Evolutionary conservation across 1,284 basidiomycete genomes (phyloP), one percentile per base, ranked within the genome.

Genomic region (Cutaneotrichosporon sp.): DNA sequence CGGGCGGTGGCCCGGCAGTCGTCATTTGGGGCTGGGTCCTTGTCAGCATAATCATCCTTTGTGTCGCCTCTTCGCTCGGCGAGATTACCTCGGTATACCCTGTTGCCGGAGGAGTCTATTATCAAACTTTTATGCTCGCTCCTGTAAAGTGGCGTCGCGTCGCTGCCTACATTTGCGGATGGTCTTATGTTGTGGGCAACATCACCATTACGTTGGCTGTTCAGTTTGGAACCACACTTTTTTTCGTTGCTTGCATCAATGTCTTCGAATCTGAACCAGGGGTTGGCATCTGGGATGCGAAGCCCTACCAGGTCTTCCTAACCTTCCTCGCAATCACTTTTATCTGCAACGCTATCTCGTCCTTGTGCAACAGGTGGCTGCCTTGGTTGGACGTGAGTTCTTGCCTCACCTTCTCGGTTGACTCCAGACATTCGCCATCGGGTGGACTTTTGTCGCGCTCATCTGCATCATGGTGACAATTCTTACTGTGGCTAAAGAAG

Each of bases 81-180:
- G 76, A 77, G 54, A 74, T 77, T 40, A 75, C 75, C 37, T 73
- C 70, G 4, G 68, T 68, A 26, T 77, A 69, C 51, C 76, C 76
- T 0, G 68, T 70, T 12, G 68, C 71, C 0, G 76, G 76, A 5
- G 76, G 76, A 23, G 70, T 76, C n/a, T 77, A 77, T 59, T 74
- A 76, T 51, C 76, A 76, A 74, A 67, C 73, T 1, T 74, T 68
- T 41, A 73, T 72, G 59, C 68, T 76, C 9, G 66, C 73, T 1
- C 71, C 70, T 14, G 61, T 58, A 20, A 62, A 59, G 37, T 70
- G 68, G 58, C 67, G 66, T 5, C 68, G 72, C 0, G 33, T 76
- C 36, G 62, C 73, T 5, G 70, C 70, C 8, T 78, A 73, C 68
- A 69, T 77, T 39, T 73, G 74, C 13, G 77, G 77, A 17, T 77